Evolutionary conservation across 768 basidiomycete species (phyloP).

Genomic region (Lentinula lateritia): DNA sequence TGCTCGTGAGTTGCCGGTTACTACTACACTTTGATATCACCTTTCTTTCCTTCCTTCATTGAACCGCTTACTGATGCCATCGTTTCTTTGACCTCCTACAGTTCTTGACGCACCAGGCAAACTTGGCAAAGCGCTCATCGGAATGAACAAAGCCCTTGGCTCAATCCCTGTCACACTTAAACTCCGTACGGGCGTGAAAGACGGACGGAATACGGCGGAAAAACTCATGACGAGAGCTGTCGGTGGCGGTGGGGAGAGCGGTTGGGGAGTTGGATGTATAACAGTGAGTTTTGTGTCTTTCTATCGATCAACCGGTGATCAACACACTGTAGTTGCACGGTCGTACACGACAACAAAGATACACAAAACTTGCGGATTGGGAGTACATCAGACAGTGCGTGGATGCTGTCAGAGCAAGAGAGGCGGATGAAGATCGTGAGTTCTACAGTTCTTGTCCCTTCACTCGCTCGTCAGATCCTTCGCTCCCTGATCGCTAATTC

Average conservation of each 20-base stretch:
- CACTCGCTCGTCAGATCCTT: neutral
- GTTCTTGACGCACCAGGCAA: conserved; percentile 82
- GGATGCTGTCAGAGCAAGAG: conserved; percentile 64
- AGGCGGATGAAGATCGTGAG: conserved; percentile 69
- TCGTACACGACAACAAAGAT: conserved; percentile 90
- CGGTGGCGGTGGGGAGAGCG: conserved; percentile 36
- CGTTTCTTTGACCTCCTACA: conserved; percentile 20
- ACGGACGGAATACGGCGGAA: conserved; percentile 78
- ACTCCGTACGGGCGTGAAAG: conserved; percentile 89
- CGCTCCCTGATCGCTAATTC: neutral
- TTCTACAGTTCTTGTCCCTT: conserved; percentile 10
- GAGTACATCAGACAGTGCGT: conserved; percentile 88
- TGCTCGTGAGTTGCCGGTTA: conserved; percentile 53
- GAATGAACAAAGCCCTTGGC: conserved; percentile 89
- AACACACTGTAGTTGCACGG: conserved; percentile 73
- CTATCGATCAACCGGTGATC: too few species aligned
- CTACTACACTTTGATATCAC: too few species aligned
- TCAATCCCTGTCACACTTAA: conserved; percentile 90
- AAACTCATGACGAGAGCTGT: conserved; percentile 81
- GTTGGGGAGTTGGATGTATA: conserved; percentile 42
- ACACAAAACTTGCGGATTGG: conserved; percentile 92
- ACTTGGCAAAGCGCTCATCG: conserved; percentile 80
- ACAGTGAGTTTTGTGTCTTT: conserved; percentile 22
- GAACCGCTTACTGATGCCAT: neutral
- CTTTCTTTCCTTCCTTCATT: neutral